A percentile compares a stretch with the other conserved stretches of the same genome.
Evolutionary conservation across 2,329 filamentous ascomycete species (phyloP).

Genomic region (Fusarium oligoseptatum): DNA sequence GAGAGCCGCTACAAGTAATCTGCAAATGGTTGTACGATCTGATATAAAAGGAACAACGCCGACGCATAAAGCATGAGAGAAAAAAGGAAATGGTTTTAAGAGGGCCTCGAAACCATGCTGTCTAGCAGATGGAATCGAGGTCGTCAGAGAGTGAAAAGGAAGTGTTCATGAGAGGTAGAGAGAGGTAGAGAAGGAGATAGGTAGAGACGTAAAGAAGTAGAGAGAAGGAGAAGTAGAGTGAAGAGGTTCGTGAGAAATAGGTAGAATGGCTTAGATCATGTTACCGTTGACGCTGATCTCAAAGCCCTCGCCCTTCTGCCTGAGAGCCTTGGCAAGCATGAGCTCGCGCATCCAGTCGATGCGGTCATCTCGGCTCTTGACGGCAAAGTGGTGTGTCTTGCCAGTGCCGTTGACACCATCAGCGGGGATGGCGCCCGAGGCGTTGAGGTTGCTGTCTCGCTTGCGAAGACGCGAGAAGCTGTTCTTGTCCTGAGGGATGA

Average conservation of each 20-base stretch:
- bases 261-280: slow-evolving; percentile 67
- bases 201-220: neutral
- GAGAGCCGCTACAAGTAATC: slow-evolving; percentile 44
- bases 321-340: slow-evolving; percentile 89
- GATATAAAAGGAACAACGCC: slow-evolving; percentile 22
- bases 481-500: slow-evolving; percentile 77
- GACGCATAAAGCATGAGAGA: slow-evolving; percentile 15
- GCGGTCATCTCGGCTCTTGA: slow-evolving; percentile 86
- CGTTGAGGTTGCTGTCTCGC: slow-evolving; percentile 63
- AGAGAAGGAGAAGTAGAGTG: neutral
- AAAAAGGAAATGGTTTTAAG: slow-evolving; percentile 12
- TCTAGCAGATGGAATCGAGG: slow-evolving; percentile 8
- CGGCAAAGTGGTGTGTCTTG: slow-evolving; percentile 95
- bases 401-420: slow-evolving; percentile 71
- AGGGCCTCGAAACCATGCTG: neutral
- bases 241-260: neutral
- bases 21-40: slow-evolving; percentile 43
- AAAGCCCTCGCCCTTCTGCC: slow-evolving; percentile 86
- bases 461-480: slow-evolving; percentile 64
- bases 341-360: slow-evolving; percentile 98
- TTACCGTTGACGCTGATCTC: slow-evolving; percentile 86
- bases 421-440: slow-evolving; percentile 46
- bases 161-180: slow-evolving; percentile 13
- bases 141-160: slow-evolving; percentile 18
- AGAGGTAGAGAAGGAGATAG: neutral